These are phyloP conservation scores for Oryza glaberrima DNA, from an alignment of 176 grass and related monocot species.

Conservation along the genomic window DNA sequence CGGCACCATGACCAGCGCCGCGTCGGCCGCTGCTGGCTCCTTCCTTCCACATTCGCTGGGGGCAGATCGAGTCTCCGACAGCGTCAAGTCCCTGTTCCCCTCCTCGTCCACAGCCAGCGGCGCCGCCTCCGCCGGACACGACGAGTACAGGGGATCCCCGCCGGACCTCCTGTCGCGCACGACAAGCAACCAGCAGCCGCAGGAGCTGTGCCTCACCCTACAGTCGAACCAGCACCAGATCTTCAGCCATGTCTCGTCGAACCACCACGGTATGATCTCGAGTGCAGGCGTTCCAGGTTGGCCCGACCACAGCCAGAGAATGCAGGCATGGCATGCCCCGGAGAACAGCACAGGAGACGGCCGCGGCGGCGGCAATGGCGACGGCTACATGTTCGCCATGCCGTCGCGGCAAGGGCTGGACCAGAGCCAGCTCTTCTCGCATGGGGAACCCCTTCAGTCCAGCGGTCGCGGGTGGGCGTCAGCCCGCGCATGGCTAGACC, in stretches of 20 bases:
- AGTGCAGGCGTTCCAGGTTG: conserved; percentile 54
- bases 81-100: conserved; percentile 91
- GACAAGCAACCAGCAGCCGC: conserved; percentile 55
- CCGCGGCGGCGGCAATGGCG: conserved; percentile 43
- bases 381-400: conserved; percentile 56
- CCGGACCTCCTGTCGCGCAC: conserved; percentile 68
- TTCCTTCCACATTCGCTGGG: conserved; percentile 78
- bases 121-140: conserved; percentile 40
- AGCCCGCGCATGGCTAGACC: conserved; percentile 75
- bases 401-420: conserved; percentile 61
- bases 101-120: conserved; percentile 52
- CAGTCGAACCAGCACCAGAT: conserved; percentile 88
- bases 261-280: conserved; percentile 61
- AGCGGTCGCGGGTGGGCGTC: conserved; percentile 67
- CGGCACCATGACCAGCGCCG: conserved; percentile 20
- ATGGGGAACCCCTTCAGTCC: conserved; percentile 99
- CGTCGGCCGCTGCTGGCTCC: conserved; percentile 25
- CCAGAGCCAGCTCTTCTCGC: conserved; percentile 76
- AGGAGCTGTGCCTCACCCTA: conserved; percentile 92
- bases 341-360: conserved; percentile 46
- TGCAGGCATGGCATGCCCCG: conserved; percentile 64
- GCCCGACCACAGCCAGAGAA: conserved; percentile 60
- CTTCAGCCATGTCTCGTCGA: conserved; percentile 52
- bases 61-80: conserved; percentile 64
- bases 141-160: conserved; percentile 76